Conservation (phyloP, 176 grass and related monocot genomes). For the Guadua angustifolia region DNA sequence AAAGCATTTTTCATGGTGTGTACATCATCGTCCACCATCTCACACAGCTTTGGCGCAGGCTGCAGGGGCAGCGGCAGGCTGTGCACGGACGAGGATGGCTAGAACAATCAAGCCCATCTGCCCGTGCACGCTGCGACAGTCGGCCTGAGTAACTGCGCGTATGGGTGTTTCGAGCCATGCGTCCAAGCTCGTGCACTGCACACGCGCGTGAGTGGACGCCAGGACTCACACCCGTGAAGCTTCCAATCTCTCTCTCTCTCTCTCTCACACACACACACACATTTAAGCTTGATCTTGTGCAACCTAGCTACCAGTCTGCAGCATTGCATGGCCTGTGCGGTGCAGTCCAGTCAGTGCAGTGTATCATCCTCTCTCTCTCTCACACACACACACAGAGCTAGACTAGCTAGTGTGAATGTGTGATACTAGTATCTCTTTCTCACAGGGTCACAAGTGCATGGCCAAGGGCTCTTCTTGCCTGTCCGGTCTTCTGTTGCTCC, state of each 20-base stretch:
- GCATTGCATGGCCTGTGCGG: conserved; percentile 46
- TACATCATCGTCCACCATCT: conserved; percentile 22
- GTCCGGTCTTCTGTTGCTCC: conserved; percentile 57
- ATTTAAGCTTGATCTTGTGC: conserved; percentile 56
- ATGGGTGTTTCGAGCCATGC: conserved; percentile 44
- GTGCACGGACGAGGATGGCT: conserved; percentile 17
- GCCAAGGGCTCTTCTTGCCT: conserved; percentile 38
- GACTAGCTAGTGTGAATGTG: neutral
- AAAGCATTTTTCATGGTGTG: neutral
- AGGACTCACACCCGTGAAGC: conserved; percentile 70
- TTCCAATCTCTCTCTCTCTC: conserved; percentile 49
- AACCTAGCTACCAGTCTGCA: conserved; percentile 52
- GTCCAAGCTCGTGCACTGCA: conserved; percentile 66
- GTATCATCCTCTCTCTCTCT: conserved; percentile 13
- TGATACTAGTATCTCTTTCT: neutral
- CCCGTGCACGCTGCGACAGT: neutral
- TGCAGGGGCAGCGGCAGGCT: neutral
- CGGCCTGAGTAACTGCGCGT: neutral
- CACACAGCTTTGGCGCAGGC: conserved; percentile 32
- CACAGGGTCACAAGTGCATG: conserved; percentile 49
- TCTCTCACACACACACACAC: conserved; percentile 27
- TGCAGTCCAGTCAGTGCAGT: conserved; percentile 26
- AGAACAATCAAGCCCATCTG: conserved; percentile 37
- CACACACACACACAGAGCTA: neutral
- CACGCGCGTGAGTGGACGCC: conserved; percentile 74